Evolutionary conservation across 345 rosid genomes (phyloP), one percentile per base, ranked within the genome.

Genomic region (Aegle marmelos): DNA sequence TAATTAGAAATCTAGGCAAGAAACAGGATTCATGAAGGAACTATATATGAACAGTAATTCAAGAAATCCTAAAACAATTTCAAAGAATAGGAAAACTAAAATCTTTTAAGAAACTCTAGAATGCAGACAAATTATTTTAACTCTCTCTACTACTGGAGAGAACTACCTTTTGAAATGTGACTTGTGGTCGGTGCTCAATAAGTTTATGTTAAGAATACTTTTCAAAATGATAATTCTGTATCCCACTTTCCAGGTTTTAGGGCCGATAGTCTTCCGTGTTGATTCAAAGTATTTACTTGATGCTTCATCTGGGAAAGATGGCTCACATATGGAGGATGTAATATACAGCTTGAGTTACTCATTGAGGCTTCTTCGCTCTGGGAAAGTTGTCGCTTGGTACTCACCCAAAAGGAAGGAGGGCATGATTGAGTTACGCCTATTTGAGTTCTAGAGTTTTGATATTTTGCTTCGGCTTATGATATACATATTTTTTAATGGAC

Each of bases 321-420:
- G 88, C 0, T 88, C 88, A 0, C 80, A 64, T 2, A 68, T 91
- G 58, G 98, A 91, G 75, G 99, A 95, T 81, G 6, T 91, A 31
- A 83, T 88, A 45, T 90, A 57, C 84, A 92, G 92, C 79, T 78
- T 92, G 87, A 90, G 84, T 81, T 93, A 92, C 85, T 92, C 93
- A 0, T 79, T 92, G 81, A 85, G 89, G 91, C 89, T 87, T 56
- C 82, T 95, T 6, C 85, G 79, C 10, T 91, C 97, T 3, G 98
- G 97, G 36, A 93, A 90, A 75, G 85, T 92, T 31, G 98, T 90
- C 58, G 93, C 98, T 68, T 93, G 98, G 98, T 93, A 91, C 79
- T 95, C 98, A 58, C 93, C 95, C 8, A 95, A 88, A 76, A 84
- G 97, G 76, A 91, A 89, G 78, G 98, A 95, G 81, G 93, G 97